Conservation (phyloP, 1,284 basidiomycete genomes). For the Athelia sp. region DNA sequence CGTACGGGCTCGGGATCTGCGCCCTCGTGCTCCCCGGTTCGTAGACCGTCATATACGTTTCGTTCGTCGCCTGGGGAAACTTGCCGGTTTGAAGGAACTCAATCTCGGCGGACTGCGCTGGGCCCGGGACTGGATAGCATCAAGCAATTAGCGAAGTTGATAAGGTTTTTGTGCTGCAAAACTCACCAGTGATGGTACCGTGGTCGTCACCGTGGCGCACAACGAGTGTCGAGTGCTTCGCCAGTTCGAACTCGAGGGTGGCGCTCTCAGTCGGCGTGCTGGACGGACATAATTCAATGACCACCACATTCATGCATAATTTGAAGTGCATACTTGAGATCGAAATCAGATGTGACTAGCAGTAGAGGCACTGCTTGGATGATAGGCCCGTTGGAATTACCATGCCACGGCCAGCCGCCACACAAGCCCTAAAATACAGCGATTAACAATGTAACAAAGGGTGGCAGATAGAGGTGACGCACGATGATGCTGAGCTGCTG, state of each 20-base stretch:
- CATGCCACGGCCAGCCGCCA: conserved; percentile 9
- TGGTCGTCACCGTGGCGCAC: background rate
- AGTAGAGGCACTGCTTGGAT: conserved; percentile 5
- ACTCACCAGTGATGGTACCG: background rate
- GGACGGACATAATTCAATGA: background rate
- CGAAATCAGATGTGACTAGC: background rate
- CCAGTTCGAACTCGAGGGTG: background rate
- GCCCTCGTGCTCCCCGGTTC: background rate
- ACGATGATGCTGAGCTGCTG: background rate
- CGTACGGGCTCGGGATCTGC: background rate
- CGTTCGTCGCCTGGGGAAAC: background rate
- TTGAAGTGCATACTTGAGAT: background rate
- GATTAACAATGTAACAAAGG: background rate
- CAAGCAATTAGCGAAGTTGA: too few species aligned
- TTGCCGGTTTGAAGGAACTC: background rate
- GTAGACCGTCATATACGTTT: background rate
- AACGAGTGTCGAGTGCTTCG: background rate
- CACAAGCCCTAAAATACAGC: conserved; percentile 2
- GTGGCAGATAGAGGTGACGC: background rate
- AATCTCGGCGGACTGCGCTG: background rate
- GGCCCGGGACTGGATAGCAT: background rate
- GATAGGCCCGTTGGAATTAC: conserved; percentile 4
- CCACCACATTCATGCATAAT: too few species aligned
- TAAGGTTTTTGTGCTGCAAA: too few species aligned
- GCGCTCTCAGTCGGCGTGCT: background rate